These are phyloP conservation scores for Scenedesmus sp. DNA, from an alignment of 163 green algal genomes.

Conservation along the genomic window DNA sequence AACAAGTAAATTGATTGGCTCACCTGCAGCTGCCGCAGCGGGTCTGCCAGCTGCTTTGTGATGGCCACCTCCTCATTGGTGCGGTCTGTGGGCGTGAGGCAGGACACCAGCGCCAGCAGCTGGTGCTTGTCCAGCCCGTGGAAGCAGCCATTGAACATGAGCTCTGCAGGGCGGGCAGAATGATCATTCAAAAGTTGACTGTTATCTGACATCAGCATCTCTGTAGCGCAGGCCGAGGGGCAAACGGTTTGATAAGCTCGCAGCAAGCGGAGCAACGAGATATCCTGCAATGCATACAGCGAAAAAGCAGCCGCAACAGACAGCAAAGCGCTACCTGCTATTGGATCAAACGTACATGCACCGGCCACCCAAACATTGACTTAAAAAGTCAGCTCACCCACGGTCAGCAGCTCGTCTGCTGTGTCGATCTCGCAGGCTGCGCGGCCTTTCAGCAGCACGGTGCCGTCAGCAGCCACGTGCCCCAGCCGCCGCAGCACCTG, in stretches of 20 bases:
- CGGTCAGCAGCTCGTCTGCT: conserved; percentile 92
- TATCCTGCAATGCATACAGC: background rate
- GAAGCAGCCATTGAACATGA: conserved; percentile 93
- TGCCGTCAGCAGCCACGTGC: conserved; percentile 83
- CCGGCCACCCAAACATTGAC: too few relatives aligned
- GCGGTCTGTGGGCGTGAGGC: conserved; percentile 93
- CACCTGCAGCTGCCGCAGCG: conserved; percentile 82
- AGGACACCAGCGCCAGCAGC: conserved; percentile 89
- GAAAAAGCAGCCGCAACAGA: background rate
- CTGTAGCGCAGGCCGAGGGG: too few relatives aligned
- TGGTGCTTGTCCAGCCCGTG: conserved; percentile 85
- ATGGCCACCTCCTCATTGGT: conserved; percentile 75
- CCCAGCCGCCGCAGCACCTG: conserved; percentile 89
- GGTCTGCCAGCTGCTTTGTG: conserved; percentile 70
- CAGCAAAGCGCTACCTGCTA: too few relatives aligned
- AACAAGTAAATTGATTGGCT: background rate
- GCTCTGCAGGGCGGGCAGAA: conserved; percentile 70
- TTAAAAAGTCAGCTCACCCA: background rate
- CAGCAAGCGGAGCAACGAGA: background rate
- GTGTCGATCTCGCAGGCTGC: conserved; percentile 91
- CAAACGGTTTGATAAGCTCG: background rate
- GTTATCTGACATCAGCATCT: too few relatives aligned
- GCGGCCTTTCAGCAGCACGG: conserved; percentile 87
- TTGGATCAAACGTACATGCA: too few relatives aligned
- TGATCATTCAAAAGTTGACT: too few relatives aligned